phyloP scores from a whole-genome alignment of 2,329 filamentous ascomycete genomes.

The Biscogniauxia mediterranea region DNA sequence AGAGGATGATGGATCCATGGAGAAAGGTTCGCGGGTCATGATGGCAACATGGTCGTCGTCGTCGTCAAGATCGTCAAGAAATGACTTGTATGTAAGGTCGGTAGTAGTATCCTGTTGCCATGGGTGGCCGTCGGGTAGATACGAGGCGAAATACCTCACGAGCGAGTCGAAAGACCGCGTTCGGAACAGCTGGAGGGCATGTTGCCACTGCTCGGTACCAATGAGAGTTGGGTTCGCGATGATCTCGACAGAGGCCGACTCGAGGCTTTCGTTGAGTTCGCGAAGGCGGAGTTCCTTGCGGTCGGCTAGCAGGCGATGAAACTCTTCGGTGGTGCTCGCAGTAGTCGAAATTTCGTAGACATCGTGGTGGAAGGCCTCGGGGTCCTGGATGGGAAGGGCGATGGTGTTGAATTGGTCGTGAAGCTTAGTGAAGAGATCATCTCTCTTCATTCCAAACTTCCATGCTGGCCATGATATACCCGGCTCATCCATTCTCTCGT shows the following conservation, averaged over 20 bases:
- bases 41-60: conserved; percentile 35
- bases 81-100: conserved; percentile 31
- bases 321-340: conserved; percentile 51
- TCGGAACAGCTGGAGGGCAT: conserved; percentile 58
- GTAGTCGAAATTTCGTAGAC: conserved; percentile 56
- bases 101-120: conserved; percentile 37
- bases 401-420: conserved; percentile 62
- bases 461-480: conserved; percentile 56
- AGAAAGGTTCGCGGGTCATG: conserved; percentile 46
- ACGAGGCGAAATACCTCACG: conserved; percentile 58
- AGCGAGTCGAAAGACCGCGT: conserved; percentile 59
- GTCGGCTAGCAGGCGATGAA: conserved; percentile 52
- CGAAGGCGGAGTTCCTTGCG: conserved; percentile 53
- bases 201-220: conserved; percentile 58
- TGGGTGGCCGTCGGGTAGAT: conserved; percentile 51
- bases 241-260: conserved; percentile 59
- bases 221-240: conserved; percentile 59
- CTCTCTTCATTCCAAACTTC: conserved; percentile 62
- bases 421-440: conserved; percentile 56
- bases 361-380: conserved; percentile 60
- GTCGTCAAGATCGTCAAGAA: conserved; percentile 43
- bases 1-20: conserved; percentile 26
- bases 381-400: conserved; percentile 54
- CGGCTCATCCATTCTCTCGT: conserved; percentile 53
- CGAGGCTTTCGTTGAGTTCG: conserved; percentile 55